Evolutionary conservation across 371 early-diverging fungal genomes (phyloP), one percentile per base, ranked within the genome.

Genomic region (Coemansia sp.): DNA sequence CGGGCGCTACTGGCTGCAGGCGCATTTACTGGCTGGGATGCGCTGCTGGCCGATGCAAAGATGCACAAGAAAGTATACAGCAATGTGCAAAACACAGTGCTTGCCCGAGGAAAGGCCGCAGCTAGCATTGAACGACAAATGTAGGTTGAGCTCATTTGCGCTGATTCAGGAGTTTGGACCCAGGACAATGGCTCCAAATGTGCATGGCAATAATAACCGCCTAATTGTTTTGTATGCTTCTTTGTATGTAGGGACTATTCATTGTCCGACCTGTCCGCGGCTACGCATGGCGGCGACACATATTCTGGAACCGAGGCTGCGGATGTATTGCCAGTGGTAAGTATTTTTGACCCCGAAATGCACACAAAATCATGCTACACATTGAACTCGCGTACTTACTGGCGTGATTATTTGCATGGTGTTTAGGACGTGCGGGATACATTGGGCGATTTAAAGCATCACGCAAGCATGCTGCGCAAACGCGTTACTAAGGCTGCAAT

Each of bases 401-500:
- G 7, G n/a, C 46, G 21, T 19, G 3, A 9, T 49, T 49, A 19
- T 9, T 49, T 19, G n/a, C 46, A 13, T 46, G 9, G 4, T 17
- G 19, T 49, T 60, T 74, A 74, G 74, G 63, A 48, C n/a, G 61
- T 60, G 23, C 58, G 67, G 2, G 71, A 75, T 36, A 11, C 49
- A 36, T 54, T 75, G 58, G 75, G 75, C 7, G 75, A 75, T 51
- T 60, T 75, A 11, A 75, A 75, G 58, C 44, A 55, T 29, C 71
- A 75, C 54, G 75, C 75, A 23, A 67, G 67, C n/a, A 28, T 71
- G 13, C 41, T 70, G 65, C 75, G 75, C 48, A 70, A 70, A 61
- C 75, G 75, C n/a, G 71, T 75, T 21, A 75, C 75, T 13, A 70
- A 66, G 60, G 75, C 75, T 8, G 36, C 75, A 63, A 75, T 75